These are phyloP conservation scores for Saccharomyces hybrid DNA, from an alignment of 1,139 yeast genomes.

Conservation along the genomic window DNA sequence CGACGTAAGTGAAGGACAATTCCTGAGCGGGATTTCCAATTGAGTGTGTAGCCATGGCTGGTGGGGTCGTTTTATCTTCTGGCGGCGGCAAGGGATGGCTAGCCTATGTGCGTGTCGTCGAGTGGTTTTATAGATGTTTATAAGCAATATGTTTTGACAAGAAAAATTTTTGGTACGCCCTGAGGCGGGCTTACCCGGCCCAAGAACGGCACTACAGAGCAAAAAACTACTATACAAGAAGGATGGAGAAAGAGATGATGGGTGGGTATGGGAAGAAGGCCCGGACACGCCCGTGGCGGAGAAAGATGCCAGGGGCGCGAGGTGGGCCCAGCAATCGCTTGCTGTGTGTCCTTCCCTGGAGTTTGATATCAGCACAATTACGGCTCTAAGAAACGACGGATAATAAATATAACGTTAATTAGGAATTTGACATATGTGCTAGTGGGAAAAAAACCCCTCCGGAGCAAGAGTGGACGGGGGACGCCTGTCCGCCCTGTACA, in stretches of 20 bases:
- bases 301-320: background rate
- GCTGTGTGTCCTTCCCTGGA: background rate
- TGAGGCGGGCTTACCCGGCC: background rate
- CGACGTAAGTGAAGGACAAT: background rate
- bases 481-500: background rate
- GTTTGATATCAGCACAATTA: slow-evolving; percentile 28
- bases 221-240: background rate
- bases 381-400: slow-evolving; percentile 26
- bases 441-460: background rate
- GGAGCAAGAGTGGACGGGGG: background rate
- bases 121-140: background rate
- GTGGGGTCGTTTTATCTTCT: background rate
- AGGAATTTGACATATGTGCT: slow-evolving; percentile 33
- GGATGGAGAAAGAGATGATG: background rate
- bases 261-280: background rate
- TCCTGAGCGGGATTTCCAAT: background rate
- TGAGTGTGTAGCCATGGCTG: background rate
- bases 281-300: background rate
- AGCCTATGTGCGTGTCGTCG: background rate
- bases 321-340: background rate
- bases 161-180: background rate
- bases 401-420: slow-evolving; percentile 13
- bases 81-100: background rate
- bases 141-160: background rate
- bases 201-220: background rate